These are phyloP conservation scores for Brasilioporus rufonigricans DNA, from an alignment of 768 basidiomycete genomes.

Conservation along the genomic window DNA sequence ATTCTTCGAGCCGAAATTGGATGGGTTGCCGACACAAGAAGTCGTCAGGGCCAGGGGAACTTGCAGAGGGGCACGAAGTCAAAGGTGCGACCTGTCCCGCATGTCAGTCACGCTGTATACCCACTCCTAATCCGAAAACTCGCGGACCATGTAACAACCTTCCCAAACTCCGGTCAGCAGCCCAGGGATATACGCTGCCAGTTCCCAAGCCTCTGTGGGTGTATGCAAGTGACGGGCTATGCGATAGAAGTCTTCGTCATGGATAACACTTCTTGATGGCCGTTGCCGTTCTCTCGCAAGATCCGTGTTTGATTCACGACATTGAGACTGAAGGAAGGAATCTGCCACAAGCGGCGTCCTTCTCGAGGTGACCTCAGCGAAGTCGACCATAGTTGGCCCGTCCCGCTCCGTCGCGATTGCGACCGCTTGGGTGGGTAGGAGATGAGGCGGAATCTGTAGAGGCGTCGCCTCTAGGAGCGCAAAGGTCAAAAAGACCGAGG, in stretches of 20 bases:
- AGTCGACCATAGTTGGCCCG: conserved; percentile 57
- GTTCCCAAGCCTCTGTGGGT: conserved; percentile 23
- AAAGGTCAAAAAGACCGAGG: conserved; percentile 53
- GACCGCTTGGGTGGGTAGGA: conserved; percentile 47
- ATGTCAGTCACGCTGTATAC: conserved; percentile 16
- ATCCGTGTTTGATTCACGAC: conserved; percentile 32
- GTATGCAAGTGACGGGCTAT: conserved; percentile 18
- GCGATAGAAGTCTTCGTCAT: conserved; percentile 41
- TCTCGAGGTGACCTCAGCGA: conserved; percentile 39
- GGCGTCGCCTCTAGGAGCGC: conserved; percentile 47
- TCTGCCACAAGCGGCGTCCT: conserved; percentile 53
- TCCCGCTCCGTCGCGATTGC: conserved; percentile 43
- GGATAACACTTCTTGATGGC: conserved; percentile 32
- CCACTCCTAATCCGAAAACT: conserved; percentile 16
- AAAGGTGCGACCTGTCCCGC: conserved; percentile 28
- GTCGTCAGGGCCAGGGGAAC: conserved; percentile 15
- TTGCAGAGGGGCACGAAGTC: conserved; percentile 15
- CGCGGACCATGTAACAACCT: conserved; percentile 55
- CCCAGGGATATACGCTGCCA: conserved; percentile 40
- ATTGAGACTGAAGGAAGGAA: conserved; percentile 26
- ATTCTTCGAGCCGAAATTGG: conserved; percentile 47
- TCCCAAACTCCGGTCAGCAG: conserved; percentile 58
- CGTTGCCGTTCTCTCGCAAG: conserved; percentile 30
- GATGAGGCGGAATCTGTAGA: conserved; percentile 46
- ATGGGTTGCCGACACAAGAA: conserved; percentile 48